Percentiles rank a stretch among this genome's conserved stretches.
Conservation (phyloP, 2,329 filamentous ascomycete genomes). For the Rasamsonia emersonii region DNA sequence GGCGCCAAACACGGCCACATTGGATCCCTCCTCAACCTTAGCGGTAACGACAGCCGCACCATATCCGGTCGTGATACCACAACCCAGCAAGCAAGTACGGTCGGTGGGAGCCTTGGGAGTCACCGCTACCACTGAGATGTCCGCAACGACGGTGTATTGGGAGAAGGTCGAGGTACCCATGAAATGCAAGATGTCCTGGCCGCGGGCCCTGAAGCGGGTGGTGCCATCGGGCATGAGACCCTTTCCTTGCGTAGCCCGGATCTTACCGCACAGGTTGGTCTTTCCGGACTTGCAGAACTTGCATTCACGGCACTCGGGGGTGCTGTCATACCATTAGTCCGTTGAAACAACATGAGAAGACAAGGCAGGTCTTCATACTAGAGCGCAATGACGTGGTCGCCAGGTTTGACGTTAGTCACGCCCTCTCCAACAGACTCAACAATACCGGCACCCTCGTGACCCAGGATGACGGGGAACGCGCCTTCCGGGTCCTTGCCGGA, state of each 20-base stretch:
- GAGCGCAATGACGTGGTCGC: slow-evolving; percentile 83
- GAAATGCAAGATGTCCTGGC: slow-evolving; percentile 93
- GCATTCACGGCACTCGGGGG: slow-evolving; percentile 93
- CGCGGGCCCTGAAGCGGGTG: slow-evolving; percentile 86
- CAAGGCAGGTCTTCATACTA: too few relatives aligned
- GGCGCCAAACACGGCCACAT: slow-evolving; percentile 85
- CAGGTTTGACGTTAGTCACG: slow-evolving; percentile 86
- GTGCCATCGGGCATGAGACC: slow-evolving; percentile 98
- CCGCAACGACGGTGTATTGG: slow-evolving; percentile 96
- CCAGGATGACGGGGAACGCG: slow-evolving; percentile 79
- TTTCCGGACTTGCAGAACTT: slow-evolving; percentile 99
- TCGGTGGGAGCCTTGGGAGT: slow-evolving; percentile 89
- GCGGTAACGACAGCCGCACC: slow-evolving; percentile 91
- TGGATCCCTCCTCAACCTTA: slow-evolving; percentile 81
- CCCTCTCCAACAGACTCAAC: slow-evolving; percentile 92
- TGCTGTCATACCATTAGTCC: slow-evolving; percentile 47
- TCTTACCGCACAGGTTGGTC: slow-evolving; percentile 98
- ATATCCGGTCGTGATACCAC: slow-evolving; percentile 97
- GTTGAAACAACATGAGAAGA: too few relatives aligned
- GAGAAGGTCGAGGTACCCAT: slow-evolving; percentile 99
- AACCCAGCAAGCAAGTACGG: slow-evolving; percentile 89
- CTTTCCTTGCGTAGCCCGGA: slow-evolving; percentile 89
- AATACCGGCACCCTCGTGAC: slow-evolving; percentile 84
- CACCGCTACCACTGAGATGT: slow-evolving; percentile 95
- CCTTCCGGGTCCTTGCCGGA: slow-evolving; percentile 97